phyloP scores from a whole-genome alignment of 1,284 basidiomycete genomes.

The Anthracocystis setariae region DNA sequence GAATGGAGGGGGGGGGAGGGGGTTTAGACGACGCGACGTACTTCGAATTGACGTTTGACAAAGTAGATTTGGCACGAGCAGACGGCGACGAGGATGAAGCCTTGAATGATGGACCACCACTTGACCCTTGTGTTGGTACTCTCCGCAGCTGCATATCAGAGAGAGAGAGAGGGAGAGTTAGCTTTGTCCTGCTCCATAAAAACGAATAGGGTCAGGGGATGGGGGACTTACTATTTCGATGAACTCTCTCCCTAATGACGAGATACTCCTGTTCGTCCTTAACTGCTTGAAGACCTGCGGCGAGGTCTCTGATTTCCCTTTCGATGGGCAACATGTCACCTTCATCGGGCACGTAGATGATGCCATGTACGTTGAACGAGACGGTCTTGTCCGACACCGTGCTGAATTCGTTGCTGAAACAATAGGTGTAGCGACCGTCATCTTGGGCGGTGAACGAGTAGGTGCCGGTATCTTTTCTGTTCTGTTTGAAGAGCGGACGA shows the following conservation, averaged over 20 bases:
- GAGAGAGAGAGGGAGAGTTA: background rate
- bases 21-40: slow-evolving; percentile 49
- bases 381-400: slow-evolving; percentile 93
- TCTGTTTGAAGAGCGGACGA: slow-evolving; percentile 78
- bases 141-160: slow-evolving; percentile 67
- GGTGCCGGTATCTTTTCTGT: slow-evolving; percentile 88
- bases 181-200: background rate
- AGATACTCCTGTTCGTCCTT: slow-evolving; percentile 99
- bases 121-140: slow-evolving; percentile 87
- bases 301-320: slow-evolving; percentile 89
- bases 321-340: slow-evolving; percentile 83
- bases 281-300: slow-evolving; percentile 83
- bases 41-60: slow-evolving; percentile 76
- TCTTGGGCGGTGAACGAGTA: slow-evolving; percentile 84
- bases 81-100: slow-evolving; percentile 84
- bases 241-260: slow-evolving; percentile 88
- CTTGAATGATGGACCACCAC: slow-evolving; percentile 97
- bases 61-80: slow-evolving; percentile 99
- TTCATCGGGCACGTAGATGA: slow-evolving; percentile 89
- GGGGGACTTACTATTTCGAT: slow-evolving; percentile 79
- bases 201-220: background rate
- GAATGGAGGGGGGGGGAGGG: too few species aligned
- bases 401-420: slow-evolving; percentile 98
- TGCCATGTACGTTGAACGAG: slow-evolving; percentile 98
- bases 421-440: slow-evolving; percentile 91